Evolutionary conservation across 129 eudicot species (phyloP).

Genomic region (Flaveria ramosissima): DNA sequence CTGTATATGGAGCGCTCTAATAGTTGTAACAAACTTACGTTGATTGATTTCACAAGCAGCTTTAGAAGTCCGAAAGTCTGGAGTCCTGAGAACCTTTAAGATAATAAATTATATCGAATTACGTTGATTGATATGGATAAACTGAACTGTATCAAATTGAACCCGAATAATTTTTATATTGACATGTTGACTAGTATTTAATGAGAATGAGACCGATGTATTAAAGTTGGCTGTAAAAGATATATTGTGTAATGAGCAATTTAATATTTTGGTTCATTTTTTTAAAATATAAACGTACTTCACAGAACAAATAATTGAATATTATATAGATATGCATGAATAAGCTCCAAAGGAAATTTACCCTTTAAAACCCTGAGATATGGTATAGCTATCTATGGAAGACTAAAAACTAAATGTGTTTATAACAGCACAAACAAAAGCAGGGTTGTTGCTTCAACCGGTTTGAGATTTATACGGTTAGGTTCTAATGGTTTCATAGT

Average conservation of each 20-base stretch:
- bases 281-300: not conserved
- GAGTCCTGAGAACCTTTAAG: slow-evolving; percentile 75
- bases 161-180: too few species aligned
- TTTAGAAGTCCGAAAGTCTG: slow-evolving; percentile 65
- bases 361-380: not conserved
- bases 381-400: not conserved
- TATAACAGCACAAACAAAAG: not conserved
- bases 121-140: too few species aligned
- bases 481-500: too few species aligned
- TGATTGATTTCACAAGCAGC: slow-evolving; percentile 70
- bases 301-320: not conserved
- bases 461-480: too few species aligned
- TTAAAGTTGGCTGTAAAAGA: not conserved
- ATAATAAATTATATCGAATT: slow-evolving; percentile 13
- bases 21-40: slow-evolving; percentile 43
- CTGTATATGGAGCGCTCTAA: not conserved
- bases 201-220: not conserved
- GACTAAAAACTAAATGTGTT: not conserved
- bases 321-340: not conserved
- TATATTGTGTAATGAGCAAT: not conserved
- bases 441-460: too few species aligned
- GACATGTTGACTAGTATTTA: not conserved
- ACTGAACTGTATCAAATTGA: not conserved
- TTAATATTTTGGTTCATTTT: not conserved
- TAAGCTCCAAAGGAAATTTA: not conserved